A percentile compares a stretch with the other conserved stretches of the same genome.
These are phyloP conservation scores for Streptanthus diversifolius DNA, from an alignment of 345 rosid genomes.

Conservation along the genomic window DNA sequence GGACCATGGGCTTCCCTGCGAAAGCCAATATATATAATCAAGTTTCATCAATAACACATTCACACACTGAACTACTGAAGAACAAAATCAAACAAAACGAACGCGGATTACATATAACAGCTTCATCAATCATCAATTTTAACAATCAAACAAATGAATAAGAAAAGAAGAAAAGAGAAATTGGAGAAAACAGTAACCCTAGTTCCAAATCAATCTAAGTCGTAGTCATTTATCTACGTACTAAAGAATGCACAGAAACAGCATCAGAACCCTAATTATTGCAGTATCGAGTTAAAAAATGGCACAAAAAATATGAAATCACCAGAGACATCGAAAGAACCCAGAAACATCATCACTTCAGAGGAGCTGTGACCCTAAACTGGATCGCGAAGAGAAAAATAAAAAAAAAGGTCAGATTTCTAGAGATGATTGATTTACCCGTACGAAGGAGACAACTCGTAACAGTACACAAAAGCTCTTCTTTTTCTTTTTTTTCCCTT, in stretches of 20 bases:
- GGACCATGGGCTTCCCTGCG: background rate
- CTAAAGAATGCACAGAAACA: background rate
- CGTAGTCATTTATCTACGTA: background rate
- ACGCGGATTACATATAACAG: background rate
- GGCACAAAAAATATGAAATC: slow-evolving; percentile 2
- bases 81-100: background rate
- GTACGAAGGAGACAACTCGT: slow-evolving; percentile 18
- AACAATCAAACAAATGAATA: background rate
- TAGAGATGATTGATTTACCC: slow-evolving; percentile 17
- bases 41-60: slow-evolving; percentile 8
- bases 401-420: background rate
- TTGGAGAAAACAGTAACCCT: background rate
- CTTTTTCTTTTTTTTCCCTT: background rate
- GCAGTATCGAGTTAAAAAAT: slow-evolving; percentile 2
- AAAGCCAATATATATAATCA: background rate
- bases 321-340: background rate
- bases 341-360: slow-evolving; percentile 18
- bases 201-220: background rate
- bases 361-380: background rate
- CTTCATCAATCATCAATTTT: background rate
- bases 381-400: background rate
- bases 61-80: background rate
- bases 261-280: background rate
- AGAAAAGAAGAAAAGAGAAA: background rate
- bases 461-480: slow-evolving; percentile 3